Percentiles rank a stretch among this genome's conserved stretches.
These are phyloP conservation scores for Rhynchospora breviuscula DNA, from an alignment of 176 grass and related monocot genomes.

Conservation along the genomic window DNA sequence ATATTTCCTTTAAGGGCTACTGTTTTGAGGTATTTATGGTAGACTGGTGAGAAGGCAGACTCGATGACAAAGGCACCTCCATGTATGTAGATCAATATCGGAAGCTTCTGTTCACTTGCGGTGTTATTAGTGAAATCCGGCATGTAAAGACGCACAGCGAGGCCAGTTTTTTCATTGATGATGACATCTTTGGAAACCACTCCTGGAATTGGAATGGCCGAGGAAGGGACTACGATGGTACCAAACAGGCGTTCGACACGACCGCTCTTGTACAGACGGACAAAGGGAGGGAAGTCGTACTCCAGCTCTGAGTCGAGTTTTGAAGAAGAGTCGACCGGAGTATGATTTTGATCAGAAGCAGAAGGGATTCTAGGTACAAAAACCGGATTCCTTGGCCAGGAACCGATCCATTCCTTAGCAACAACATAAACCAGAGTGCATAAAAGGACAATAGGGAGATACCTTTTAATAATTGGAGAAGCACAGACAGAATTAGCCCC, in stretches of 20 bases:
- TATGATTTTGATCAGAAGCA: background rate
- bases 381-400: background rate
- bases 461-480: conserved; percentile 17
- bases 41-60: conserved; percentile 32
- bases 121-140: background rate
- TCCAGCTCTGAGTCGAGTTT: conserved; percentile 25
- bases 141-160: conserved; percentile 48
- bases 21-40: conserved; percentile 49
- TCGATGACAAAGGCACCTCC: conserved; percentile 58
- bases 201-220: conserved; percentile 28
- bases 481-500: background rate
- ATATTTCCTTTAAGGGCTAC: conserved; percentile 26
- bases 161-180: conserved; percentile 29
- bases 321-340: background rate
- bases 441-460: conserved; percentile 8
- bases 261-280: conserved; percentile 53
- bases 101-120: conserved; percentile 15
- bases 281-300: conserved; percentile 43
- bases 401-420: conserved; percentile 6
- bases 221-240: conserved; percentile 23
- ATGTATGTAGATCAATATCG: conserved; percentile 59
- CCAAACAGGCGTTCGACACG: conserved; percentile 43
- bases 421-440: background rate
- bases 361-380: background rate
- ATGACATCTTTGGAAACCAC: conserved; percentile 54